phyloP scores from a whole-genome alignment of 352 stramenopile species.

The Phytophthora quininea region DNA sequence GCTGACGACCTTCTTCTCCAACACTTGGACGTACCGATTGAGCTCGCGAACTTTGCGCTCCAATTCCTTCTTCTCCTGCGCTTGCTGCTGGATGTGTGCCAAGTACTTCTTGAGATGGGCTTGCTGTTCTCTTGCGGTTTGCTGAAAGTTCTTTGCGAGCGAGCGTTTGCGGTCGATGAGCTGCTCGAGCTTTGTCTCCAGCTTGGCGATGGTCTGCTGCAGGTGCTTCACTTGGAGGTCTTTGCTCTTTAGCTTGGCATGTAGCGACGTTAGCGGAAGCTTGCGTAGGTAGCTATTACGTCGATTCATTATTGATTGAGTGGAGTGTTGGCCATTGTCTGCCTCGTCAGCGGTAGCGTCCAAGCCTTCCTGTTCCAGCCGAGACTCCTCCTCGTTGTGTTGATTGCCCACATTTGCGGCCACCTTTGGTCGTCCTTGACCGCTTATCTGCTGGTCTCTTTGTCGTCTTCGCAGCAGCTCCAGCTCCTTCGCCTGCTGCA shows the following conservation, averaged over 20 bases:
- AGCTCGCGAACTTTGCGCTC: conserved; percentile 26
- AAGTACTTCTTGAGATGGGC: conserved; percentile 50
- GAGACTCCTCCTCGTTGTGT: conserved; percentile 3
- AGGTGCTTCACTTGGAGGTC: conserved; percentile 41
- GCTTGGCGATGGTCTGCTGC: conserved; percentile 34
- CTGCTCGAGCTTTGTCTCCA: conserved; percentile 30
- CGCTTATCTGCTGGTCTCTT: conserved; percentile 9
- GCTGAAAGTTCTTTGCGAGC: conserved; percentile 34
- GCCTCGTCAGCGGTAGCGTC: neutral
- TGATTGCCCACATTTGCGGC: conserved; percentile 10
- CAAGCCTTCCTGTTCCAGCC: neutral
- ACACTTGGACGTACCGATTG: conserved; percentile 29
- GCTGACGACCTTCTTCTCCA: conserved; percentile 40
- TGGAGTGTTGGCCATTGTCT: neutral
- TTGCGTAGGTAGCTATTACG: conserved; percentile 20
- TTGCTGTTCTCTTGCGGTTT: conserved; percentile 36
- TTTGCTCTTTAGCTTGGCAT: conserved; percentile 40
- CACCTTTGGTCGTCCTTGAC: neutral
- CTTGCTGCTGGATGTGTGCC: conserved; percentile 30
- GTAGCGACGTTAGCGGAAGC: conserved; percentile 48
- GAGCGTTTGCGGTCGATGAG: conserved; percentile 36
- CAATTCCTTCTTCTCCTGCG: conserved; percentile 28
- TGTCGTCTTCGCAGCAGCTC: conserved; percentile 27
- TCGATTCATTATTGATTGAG: conserved; percentile 2
- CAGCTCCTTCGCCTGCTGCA: conserved; percentile 48